Percentiles rank a stretch among this genome's conserved stretches.
Conservation (phyloP, 2,329 filamentous ascomycete genomes). For the Penicillium sp. region DNA sequence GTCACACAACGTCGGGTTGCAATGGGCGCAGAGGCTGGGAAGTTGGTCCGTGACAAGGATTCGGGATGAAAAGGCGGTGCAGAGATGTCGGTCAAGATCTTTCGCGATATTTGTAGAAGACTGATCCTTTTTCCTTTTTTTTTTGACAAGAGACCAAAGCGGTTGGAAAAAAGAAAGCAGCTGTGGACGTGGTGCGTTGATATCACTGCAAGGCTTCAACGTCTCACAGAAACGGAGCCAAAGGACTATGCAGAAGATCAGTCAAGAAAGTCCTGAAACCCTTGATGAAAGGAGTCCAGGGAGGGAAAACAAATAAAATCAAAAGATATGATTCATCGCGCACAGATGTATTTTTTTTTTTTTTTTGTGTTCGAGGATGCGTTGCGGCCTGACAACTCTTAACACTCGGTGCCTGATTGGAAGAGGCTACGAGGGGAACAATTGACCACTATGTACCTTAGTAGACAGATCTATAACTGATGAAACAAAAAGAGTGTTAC, state of each 20-base stretch:
- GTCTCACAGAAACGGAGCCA: constrained; percentile 19
- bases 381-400: constrained; percentile 23
- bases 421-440: constrained; percentile 5
- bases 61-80: constrained; percentile 16
- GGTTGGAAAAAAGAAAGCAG: constrained; percentile 1
- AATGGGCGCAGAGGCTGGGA: constrained; percentile 22
- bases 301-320: constrained; percentile 2
- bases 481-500: not conserved
- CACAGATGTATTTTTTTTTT: constrained; percentile 18
- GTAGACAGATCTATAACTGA: not conserved
- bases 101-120: constrained; percentile 4
- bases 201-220: constrained; percentile 24
- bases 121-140: constrained; percentile 12
- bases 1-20: constrained; percentile 25
- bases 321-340: constrained; percentile 17
- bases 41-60: constrained; percentile 17
- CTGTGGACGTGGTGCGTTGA: constrained; percentile 14
- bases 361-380: constrained; percentile 8
- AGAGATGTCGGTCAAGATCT: constrained; percentile 17
- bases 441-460: not conserved
- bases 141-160: constrained; percentile 8
- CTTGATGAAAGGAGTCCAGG: not conserved
- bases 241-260: constrained; percentile 24
- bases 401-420: constrained; percentile 22
- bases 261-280: constrained; percentile 4